Evolutionary conservation across 345 rosid species (phyloP), one percentile per base, ranked within the genome.

Genomic region (Citrus maxima): DNA sequence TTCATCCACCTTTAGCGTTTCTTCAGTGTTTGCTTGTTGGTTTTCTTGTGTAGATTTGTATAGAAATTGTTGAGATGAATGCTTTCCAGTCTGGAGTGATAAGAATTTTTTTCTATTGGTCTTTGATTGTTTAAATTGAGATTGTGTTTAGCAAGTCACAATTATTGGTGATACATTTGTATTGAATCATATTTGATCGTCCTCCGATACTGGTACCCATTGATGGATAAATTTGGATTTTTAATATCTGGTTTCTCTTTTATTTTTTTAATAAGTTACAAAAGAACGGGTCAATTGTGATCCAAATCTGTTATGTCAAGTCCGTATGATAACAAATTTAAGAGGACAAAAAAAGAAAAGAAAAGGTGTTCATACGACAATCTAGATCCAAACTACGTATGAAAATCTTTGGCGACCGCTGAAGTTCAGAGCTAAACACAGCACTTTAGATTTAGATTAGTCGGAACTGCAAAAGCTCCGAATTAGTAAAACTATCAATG

Each of bases 11-110:
- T 42, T 69, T 73, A 46, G 79, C 73, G 19, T 65, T 78, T 72
- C 80, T 80, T 80, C 79, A 59, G 71, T 55, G 59, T 71, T 55
- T 84, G 80, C 63, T 59, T 81, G 82, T 85, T 77, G 56, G 76
- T 76, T 80, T 83, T 79, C 49, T 73, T 42, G 2, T 35, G 49
- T 66, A 35, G 70, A 30, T 79, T 77, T 88, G 83, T 85, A 85
- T 85, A 85, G 86, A 75, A 74, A 75, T 63, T 32, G 67, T 55
- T 68, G 14, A 58, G 28, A 66, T 67, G n/a, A 59, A 72, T 16
- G 61, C 25, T 73, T 74, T 72, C 32, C 40, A 51, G 30, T 70
- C 42, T 49, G 70, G 70, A 71, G 81, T 80, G 79, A 82, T 58
- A 42, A 55, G 54, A 62, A 18, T 3, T 13, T 37, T 74, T 63